phyloP scores from a whole-genome alignment of 2,329 filamentous ascomycete genomes.

The Nectriaceae sp. region DNA sequence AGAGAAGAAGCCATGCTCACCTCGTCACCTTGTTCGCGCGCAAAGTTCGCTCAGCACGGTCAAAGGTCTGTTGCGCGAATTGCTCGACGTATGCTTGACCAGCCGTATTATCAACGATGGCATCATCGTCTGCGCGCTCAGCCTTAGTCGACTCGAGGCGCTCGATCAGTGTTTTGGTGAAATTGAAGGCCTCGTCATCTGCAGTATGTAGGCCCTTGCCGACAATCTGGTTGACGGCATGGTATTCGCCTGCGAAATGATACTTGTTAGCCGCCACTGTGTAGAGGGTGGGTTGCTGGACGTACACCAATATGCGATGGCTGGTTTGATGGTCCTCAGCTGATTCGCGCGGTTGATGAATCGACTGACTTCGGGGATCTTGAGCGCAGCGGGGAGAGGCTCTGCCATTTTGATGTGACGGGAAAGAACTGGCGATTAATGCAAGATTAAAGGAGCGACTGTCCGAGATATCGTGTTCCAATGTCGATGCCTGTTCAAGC shows the following conservation, averaged over 20 bases:
- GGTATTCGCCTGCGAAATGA: constrained; percentile 78
- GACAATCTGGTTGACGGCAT: constrained; percentile 90
- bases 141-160: constrained; percentile 69
- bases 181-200: constrained; percentile 77
- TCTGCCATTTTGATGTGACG: constrained; percentile 68
- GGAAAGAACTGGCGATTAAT: background rate
- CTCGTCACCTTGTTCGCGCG: constrained; percentile 80
- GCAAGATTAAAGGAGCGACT: background rate
- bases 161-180: constrained; percentile 85
- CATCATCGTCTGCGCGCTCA: constrained; percentile 75
- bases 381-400: constrained; percentile 53
- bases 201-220: constrained; percentile 74
- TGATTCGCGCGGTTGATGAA: constrained; percentile 84
- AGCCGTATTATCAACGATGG: constrained; percentile 80
- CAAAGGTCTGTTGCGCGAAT: constrained; percentile 87
- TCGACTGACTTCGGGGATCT: constrained; percentile 77
- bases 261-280: background rate
- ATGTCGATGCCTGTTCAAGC: constrained; percentile 10
- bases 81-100: constrained; percentile 93
- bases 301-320: constrained; percentile 94
- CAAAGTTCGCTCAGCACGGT: constrained; percentile 79
- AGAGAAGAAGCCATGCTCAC: constrained; percentile 42
- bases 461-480: no score
- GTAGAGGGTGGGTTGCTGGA: constrained; percentile 19
- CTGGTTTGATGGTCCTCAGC: constrained; percentile 81